phyloP scores from a whole-genome alignment of 1,284 basidiomycete genomes.

The Athelia sp. region DNA sequence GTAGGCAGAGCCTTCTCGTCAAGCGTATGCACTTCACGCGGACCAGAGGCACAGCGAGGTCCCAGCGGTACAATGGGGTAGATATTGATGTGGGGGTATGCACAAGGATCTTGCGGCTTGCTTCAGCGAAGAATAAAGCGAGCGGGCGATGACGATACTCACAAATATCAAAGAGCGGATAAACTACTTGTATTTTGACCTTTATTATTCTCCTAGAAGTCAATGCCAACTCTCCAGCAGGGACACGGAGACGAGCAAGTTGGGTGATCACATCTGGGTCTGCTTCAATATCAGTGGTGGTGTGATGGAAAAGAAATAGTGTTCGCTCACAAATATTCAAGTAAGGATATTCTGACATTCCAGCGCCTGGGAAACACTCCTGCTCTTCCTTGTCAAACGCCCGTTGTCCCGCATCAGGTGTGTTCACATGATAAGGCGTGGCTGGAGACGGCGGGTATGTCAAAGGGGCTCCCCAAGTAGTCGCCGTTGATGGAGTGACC shows the following conservation, averaged over 20 bases:
- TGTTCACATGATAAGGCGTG: constrained; percentile 30
- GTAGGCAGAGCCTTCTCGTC: background rate
- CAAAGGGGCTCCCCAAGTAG: constrained; percentile 40
- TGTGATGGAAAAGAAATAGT: background rate
- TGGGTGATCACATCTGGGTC: constrained; percentile 38
- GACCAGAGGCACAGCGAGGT: background rate
- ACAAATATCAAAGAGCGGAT: constrained; percentile 14
- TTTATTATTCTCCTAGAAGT: constrained; percentile 1
- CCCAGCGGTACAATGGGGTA: constrained; percentile 3
- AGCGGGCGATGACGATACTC: background rate
- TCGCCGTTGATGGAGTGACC: constrained; percentile 34
- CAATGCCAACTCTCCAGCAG: constrained; percentile 6
- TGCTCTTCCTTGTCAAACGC: constrained; percentile 23
- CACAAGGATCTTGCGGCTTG: constrained; percentile 4
- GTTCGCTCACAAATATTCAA: constrained; percentile 28
- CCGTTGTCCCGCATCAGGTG: constrained; percentile 40
- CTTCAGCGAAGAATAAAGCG: background rate
- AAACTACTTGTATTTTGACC: constrained; percentile 7
- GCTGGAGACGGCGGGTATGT: constrained; percentile 37
- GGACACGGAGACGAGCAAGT: constrained; percentile 39
- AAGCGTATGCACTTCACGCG: background rate
- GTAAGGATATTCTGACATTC: constrained; percentile 23
- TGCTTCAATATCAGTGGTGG: constrained; percentile 10
- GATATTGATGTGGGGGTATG: constrained; percentile 11
- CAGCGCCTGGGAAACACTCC: constrained; percentile 12